Base-by-base conservation (phyloP, 1,284 basidiomycete species). In the Sanghuangporus weigelae region DNA sequence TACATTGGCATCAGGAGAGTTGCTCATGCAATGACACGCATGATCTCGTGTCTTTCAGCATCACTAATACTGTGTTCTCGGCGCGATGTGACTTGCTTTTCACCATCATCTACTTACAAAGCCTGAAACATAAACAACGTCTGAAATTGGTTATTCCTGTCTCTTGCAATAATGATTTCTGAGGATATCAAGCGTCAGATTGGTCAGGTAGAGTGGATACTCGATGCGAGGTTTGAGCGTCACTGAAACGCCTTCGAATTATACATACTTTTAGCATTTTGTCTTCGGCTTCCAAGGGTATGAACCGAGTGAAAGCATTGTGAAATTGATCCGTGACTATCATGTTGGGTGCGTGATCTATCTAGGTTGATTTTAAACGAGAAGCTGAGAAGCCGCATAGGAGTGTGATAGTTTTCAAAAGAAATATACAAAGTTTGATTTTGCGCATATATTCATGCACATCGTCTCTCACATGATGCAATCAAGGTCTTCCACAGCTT, bases 211-310 rank as follows among this genome's bases (percentile, higher is more conserved):
- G 57, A 66, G 42, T 63, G 10, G 6, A 60, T 35, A 8, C 12
- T 31, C 26, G 21, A 16, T n/a, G 16, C 31, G 48, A 46, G 4
- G 55, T 42, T 51, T 19, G 39, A 31, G 26, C 38, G 1, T 21
- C 3, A 23, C 23, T 35, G 31, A 58, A 48, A 16, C 44, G 40
- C 10, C 49, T 14, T 40, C 6, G 8, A 53, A 35, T 40, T n/a
- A n/a, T 38, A 11, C 21, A n/a, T 38, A 11, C 21, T 26, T 21
- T 16, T 31, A 89, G 85, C 87, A 88, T 70, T 88, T 90, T 67
- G 83, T 89, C 35, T 77, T 87, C 65, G 87, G 87, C 11, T 89
- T 88, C 70, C 81, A 86, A 69, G 85, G 85, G 0, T 73, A 80
- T 42, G 75, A 81, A 62, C 73, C 81, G 38, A 82, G 73, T 64